Base-by-base conservation (phyloP, 805 yeast genomes). In the Starmerella bombicola region DNA sequence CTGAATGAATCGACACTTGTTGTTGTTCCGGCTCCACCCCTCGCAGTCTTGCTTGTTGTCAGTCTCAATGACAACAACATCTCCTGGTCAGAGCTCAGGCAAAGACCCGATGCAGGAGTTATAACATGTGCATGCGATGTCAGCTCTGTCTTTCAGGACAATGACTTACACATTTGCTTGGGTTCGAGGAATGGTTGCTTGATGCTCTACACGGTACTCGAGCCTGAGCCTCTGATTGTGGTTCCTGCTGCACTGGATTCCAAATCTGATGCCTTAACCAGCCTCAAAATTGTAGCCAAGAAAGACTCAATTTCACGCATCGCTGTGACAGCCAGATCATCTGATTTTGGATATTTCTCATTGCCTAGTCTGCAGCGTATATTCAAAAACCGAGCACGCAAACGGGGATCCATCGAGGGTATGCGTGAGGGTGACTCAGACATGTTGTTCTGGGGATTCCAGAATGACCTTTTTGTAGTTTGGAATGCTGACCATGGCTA, bases 401-500 rank as follows among this genome's bases (percentile, higher is more conserved):
- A 74, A 47, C 95, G 95, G 0, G 80, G 79, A 45, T 35, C 41
- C 3, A 60, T 88, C 10, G 96, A 88, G 58, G 94, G 95, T 0
- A 73, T 78, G 9, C 45, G 40, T n/a, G 31, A 46, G 3, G 36
- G 57, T 9, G 51, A 60, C 12, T 65, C 68, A 9, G 75, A 75
- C 31, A 59, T 78, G 29, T 58, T 80, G 2, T 59, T 81, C 2
- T 82, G 74, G 57, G 97, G 97, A 1, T 88, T 91, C 67, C 74
- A 76, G 50, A 82, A 91, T 2, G 78, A 78, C 37, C 63, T 69
- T 37, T 85, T 88, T 54, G 80, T 78, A 52, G 59, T 83, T 18
- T 84, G 84, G 77, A 83, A 86, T 57, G 94, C 83, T 53, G 73
- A 85, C 1, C 65, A 69, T 32, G 85, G 81, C 49, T 66, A 68